Base-by-base conservation (phyloP, 495 filamentous ascomycete species). In the Trichoderma virens region DNA sequence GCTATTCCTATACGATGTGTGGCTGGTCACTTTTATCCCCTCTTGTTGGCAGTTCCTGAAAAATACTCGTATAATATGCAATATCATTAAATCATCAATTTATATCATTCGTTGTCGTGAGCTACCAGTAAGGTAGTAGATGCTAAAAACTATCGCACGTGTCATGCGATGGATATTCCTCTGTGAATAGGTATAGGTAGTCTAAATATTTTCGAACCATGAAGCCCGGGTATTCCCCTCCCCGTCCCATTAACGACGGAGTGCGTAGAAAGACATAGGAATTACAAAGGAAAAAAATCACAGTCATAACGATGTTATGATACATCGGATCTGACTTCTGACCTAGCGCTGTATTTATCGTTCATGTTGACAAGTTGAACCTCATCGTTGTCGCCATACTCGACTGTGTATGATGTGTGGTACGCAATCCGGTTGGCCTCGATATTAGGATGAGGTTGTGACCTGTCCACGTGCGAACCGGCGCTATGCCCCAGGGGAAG, bases 331-430 rank as follows among this genome's bases (percentile, higher is more conserved):
- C 51, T 56, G 16, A n/a, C 27, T 6, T 56, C 51, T 56, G 51
- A 56, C 13, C 25, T 27, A 9, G 51, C 25, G 34, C 39, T 20
- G 59, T 60, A 2, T 62, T 63, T 23, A 43, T 54, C 20, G 11
- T 30, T 28, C 39, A 62, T 45, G 5, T 9, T 18, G 16, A 62
- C 61, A 2, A 62, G 38, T 23, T 41, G 35, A 9, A 45, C 38
- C 16, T 62, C 61, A 41, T 62, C 61, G 27, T 20, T 62, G 14
- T 62, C 61, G 38, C 61, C 39, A 41, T 62, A 62, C 38, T 62
- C 34, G 7, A 62, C 61, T 2, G 35, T 41, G 23, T 62, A 62
- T n/a, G 61, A 41, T 28, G n/a, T 62, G n/a, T 62, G 61, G 28
- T 25, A 43, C 7, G 25, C 39, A 28, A 62, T 62, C 20, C 61